Percentiles rank a stretch among this genome's conserved stretches.
Evolutionary conservation across 805 yeast genomes (phyloP).

Genomic region (Yarrowia sp.): DNA sequence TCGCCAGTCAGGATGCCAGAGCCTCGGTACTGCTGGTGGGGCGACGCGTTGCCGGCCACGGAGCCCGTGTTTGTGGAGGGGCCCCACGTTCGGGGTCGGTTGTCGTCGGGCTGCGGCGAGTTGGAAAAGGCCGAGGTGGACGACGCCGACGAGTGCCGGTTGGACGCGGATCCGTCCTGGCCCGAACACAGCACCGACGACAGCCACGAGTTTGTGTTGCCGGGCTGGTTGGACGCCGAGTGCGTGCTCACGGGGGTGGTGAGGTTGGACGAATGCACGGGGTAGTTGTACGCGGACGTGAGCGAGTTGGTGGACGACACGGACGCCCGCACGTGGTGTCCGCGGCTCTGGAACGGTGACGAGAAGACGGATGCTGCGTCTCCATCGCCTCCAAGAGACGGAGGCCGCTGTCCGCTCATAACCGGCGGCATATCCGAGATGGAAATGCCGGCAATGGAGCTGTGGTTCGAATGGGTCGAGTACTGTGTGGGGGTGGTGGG

Average conservation of each 20-base stretch:
- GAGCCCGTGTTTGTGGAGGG: constrained; percentile 43
- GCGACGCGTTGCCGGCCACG: constrained; percentile 13
- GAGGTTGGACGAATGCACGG: constrained; percentile 36
- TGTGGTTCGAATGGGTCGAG: constrained; percentile 30
- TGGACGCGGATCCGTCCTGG: constrained; percentile 25
- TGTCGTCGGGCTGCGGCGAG: constrained; percentile 43
- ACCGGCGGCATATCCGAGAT: constrained; percentile 35
- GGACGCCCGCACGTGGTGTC: constrained; percentile 31
- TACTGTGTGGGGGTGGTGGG: constrained; percentile 39
- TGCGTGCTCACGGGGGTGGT: constrained; percentile 34
- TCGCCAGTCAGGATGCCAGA: constrained; percentile 44
- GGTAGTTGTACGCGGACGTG: constrained; percentile 34
- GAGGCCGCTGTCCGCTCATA: constrained; percentile 26
- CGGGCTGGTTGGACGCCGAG: constrained; percentile 35
- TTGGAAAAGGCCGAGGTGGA: constrained; percentile 26
- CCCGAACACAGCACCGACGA: constrained; percentile 43
- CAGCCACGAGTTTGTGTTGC: constrained; percentile 45
- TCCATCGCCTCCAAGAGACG: constrained; percentile 25
- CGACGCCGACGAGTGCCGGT: constrained; percentile 31
- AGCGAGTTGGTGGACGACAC: constrained; percentile 35
- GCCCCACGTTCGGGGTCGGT: constrained; percentile 48
- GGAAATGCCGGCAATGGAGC: constrained; percentile 30
- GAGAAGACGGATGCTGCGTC: constrained; percentile 22
- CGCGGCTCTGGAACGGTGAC: constrained; percentile 29
- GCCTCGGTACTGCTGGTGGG: constrained; percentile 38